Evolutionary conservation across 306 rosid species (phyloP), one percentile per base, ranked within the genome.

Genomic region (Abrus pulchellus): DNA sequence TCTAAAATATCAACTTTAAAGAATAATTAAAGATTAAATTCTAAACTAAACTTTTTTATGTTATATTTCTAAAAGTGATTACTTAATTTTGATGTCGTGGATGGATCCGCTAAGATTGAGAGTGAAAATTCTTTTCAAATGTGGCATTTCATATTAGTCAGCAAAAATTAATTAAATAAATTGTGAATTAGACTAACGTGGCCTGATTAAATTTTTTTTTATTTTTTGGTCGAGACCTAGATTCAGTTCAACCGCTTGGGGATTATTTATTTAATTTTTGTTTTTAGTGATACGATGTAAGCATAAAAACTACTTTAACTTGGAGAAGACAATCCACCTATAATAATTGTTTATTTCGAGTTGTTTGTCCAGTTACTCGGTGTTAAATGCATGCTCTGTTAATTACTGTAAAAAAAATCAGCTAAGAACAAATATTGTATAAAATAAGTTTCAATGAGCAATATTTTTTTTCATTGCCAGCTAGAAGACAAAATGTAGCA

Each of bases 191-290:
- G 8, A 63, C 8, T 29, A 49, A 43, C n/a, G 36, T 38, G 36
- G 66, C 20, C 20, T 20, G 20, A 20, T 20, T 20, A 20, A 20
- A 20, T 20, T 20, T 20, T 20, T 20, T 20, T 20, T 20, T 20
- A 20, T 20, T 20, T 20, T 20, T 20, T 20, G 20, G 20, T 20
- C 20, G 20, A 20, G 20, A 20, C n/a, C 10, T 47, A n/a, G 32
- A 56, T 75, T 81, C 79, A 81, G 56, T 57, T 66, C 38, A 9
- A 74, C 71, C 85, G 55, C 55, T 33, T 0, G 38, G 56, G 74
- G 6, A 12, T 53, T 53, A 14, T 45, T n/a, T 36, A 36, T 36
- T 2, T 36, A 36, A 2, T 2, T 36, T 56, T 45, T 36, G 33
- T 29, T 6, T 2, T 13, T 30, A 34, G 9, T 29, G 9, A 60